Percentiles rank a stretch among this genome's conserved stretches.
phyloP scores from a whole-genome alignment of 148 eudicot genomes.

The Mesembryanthemum crystallinum region DNA sequence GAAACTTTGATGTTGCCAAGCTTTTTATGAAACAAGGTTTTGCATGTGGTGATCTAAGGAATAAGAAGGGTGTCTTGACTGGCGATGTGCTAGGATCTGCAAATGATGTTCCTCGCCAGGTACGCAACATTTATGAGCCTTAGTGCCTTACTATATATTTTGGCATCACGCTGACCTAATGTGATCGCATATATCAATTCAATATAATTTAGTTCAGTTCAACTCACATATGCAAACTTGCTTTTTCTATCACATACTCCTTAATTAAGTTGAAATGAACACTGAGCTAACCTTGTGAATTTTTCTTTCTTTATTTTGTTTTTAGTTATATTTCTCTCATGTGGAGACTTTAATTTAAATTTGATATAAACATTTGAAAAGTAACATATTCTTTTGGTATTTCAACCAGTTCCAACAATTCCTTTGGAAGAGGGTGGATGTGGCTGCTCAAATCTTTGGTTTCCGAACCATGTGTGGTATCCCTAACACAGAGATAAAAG shows the following conservation, averaged over 20 bases:
- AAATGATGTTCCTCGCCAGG: constrained; percentile 5
- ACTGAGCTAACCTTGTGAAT: too few relatives aligned
- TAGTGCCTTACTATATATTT: not conserved
- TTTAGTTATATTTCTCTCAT: too few relatives aligned
- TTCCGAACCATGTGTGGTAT: constrained; percentile 11
- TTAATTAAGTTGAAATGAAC: too few relatives aligned
- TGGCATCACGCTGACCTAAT: not conserved
- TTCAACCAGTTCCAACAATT: constrained; percentile 1
- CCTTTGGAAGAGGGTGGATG: constrained; percentile 5
- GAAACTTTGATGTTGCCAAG: too few relatives aligned
- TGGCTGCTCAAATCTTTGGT: constrained; percentile 1
- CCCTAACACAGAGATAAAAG: constrained; percentile 17
- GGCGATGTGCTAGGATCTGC: too few relatives aligned
- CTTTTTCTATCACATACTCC: too few relatives aligned
- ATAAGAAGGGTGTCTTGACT: too few relatives aligned
- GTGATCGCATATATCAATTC: not conserved
- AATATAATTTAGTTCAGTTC: not conserved
- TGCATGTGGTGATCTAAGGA: too few relatives aligned
- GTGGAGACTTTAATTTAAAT: not conserved
- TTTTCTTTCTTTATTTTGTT: too few relatives aligned
- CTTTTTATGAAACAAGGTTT: too few relatives aligned
- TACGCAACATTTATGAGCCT: not conserved
- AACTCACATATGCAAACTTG: too few relatives aligned
- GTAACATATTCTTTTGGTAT: not conserved
- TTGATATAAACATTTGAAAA: not conserved